Conservation (phyloP, 2,329 filamentous ascomycete species). For the Aspergillus pseudotamarii region DNA sequence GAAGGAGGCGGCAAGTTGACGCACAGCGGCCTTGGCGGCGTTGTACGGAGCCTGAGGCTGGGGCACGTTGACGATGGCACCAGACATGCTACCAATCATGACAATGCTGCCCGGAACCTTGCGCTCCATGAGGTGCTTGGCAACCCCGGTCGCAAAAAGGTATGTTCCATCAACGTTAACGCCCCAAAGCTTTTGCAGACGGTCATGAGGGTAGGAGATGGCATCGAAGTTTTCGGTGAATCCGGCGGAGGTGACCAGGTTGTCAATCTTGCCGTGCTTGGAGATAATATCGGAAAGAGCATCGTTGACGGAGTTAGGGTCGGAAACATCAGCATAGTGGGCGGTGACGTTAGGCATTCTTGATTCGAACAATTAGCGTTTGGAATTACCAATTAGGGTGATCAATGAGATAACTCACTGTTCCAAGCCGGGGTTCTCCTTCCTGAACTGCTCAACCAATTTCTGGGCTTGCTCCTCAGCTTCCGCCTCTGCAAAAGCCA, state of each 20-base stretch:
- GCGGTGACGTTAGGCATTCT: conserved; percentile 82
- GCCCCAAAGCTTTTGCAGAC: conserved; percentile 89
- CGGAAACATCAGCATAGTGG: conserved; percentile 85
- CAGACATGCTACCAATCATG: conserved; percentile 94
- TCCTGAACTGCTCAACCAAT: conserved; percentile 74
- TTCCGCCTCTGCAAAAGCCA: conserved; percentile 69
- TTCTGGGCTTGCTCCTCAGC: conserved; percentile 74
- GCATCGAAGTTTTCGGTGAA: conserved; percentile 97
- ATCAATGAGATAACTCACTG: conserved; percentile 52
- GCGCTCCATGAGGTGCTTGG: conserved; percentile 84
- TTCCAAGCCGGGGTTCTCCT: conserved; percentile 75
- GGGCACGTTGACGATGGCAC: conserved; percentile 89
- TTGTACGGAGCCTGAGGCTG: conserved; percentile 95
- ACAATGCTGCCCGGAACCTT: conserved; percentile 82
- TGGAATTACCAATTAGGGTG: not conserved
- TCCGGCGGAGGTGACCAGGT: conserved; percentile 92
- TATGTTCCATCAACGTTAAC: conserved; percentile 95
- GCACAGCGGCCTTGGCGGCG: conserved; percentile 86
- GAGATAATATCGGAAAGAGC: conserved; percentile 71
- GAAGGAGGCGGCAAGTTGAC: conserved; percentile 82
- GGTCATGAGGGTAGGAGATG: conserved; percentile 84
- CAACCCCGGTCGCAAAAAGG: conserved; percentile 80
- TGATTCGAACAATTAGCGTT: conserved; percentile 2
- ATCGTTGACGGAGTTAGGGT: conserved; percentile 73
- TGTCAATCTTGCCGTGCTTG: conserved; percentile 80